A percentile compares a stretch with the other conserved stretches of the same genome.
Conservation (phyloP, 495 filamentous ascomycete genomes). For the Darksidea phi region DNA sequence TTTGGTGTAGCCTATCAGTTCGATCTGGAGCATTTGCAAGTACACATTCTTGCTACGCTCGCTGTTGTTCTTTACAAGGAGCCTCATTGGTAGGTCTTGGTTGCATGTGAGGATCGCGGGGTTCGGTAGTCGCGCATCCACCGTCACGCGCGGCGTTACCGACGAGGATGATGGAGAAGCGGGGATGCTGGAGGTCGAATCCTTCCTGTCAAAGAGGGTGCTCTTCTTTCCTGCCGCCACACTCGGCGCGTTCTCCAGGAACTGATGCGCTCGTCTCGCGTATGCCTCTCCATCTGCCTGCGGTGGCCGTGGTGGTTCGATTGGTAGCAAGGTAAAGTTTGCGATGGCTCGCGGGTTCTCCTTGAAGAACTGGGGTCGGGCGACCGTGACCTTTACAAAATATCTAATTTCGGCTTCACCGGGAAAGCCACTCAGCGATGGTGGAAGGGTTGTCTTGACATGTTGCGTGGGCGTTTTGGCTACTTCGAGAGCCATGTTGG, state of each 20-base stretch:
- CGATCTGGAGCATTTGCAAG: constrained; percentile 76
- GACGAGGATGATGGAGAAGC: constrained; percentile 18
- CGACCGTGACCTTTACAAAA: constrained; percentile 87
- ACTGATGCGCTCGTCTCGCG: constrained; percentile 77
- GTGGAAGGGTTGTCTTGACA: constrained; percentile 83
- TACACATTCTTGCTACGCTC: constrained; percentile 62
- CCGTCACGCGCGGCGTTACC: constrained; percentile 54
- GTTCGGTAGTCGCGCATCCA: constrained; percentile 82
- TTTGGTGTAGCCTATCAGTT: constrained; percentile 73
- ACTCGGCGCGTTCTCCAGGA: constrained; percentile 54
- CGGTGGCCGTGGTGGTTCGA: constrained; percentile 77
- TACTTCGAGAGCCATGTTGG: constrained; percentile 57
- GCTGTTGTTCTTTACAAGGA: constrained; percentile 73
- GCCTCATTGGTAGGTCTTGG: constrained; percentile 73
- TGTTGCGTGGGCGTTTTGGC: constrained; percentile 57
- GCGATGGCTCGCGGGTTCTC: constrained; percentile 73
- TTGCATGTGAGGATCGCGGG: constrained; percentile 89
- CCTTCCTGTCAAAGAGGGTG: constrained; percentile 28
- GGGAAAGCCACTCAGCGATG: constrained; percentile 77
- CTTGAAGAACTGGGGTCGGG: constrained; percentile 76
- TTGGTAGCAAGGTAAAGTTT: constrained; percentile 80
- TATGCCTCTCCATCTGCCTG: constrained; percentile 73
- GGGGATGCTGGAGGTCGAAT: constrained; percentile 22
- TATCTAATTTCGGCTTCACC: constrained; percentile 87
- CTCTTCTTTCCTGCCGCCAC: constrained; percentile 51